These are phyloP conservation scores for Sanguinoderma infundibulare DNA, from an alignment of 1,284 basidiomycete genomes.

Conservation along the genomic window DNA sequence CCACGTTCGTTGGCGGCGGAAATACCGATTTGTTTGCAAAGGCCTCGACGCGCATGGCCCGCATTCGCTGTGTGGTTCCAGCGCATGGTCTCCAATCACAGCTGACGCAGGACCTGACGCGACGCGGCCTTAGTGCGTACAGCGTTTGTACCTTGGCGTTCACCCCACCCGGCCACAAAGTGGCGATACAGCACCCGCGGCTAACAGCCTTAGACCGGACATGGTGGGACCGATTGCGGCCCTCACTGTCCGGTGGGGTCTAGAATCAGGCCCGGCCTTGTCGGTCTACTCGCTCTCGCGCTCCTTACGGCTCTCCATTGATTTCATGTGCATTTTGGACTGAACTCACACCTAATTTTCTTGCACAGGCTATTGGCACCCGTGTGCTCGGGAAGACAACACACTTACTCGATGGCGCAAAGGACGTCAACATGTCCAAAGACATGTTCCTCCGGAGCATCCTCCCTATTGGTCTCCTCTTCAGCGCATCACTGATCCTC, in stretches of 20 bases:
- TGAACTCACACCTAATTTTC: not conserved
- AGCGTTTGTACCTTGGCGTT: not conserved
- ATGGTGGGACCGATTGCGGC: not conserved
- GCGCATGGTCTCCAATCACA: not conserved
- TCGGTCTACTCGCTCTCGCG: not conserved
- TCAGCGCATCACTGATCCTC: constrained; percentile 90
- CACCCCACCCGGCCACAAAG: not conserved
- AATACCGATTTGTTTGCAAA: not conserved
- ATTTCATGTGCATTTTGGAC: not conserved
- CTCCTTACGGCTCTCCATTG: not conserved
- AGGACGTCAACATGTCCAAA: constrained; percentile 86
- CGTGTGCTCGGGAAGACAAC: constrained; percentile 90
- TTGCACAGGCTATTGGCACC: constrained; percentile 81
- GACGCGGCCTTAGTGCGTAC: not conserved
- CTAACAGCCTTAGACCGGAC: not conserved
- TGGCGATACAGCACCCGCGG: not conserved
- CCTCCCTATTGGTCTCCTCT: constrained; percentile 91
- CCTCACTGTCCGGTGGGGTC: too few species aligned
- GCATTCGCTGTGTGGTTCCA: not conserved
- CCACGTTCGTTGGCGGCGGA: not conserved
- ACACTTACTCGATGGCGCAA: constrained; percentile 84
- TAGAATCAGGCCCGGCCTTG: not conserved
- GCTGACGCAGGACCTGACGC: not conserved
- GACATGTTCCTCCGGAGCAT: constrained; percentile 88
- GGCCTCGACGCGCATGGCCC: not conserved